Evolutionary conservation across 176 grass and related monocot genomes (phyloP).

Genomic region (Poa pratensis): DNA sequence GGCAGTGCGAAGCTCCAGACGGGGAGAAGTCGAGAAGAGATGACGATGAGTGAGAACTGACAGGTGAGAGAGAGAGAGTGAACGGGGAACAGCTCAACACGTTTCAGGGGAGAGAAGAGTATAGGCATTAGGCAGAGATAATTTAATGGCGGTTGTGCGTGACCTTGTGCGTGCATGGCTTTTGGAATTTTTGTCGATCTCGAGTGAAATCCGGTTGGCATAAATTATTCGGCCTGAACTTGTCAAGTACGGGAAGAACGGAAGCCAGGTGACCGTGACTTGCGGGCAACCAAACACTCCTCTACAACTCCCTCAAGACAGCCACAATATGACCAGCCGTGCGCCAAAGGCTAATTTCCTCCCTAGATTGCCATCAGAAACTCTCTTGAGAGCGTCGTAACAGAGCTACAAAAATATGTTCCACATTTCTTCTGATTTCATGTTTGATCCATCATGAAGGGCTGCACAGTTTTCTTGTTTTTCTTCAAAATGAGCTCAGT

Average conservation of each 20-base stretch:
- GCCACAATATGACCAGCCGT: no score
- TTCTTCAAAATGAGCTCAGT: neutral
- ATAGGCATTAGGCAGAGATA: no score
- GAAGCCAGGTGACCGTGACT: no score
- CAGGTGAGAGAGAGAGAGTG: conserved; percentile 17
- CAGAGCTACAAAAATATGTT: neutral
- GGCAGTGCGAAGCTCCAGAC: neutral
- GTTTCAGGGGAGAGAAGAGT: neutral
- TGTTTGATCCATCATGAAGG: neutral
- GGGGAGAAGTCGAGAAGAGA: neutral
- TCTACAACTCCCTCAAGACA: no score
- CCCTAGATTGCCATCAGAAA: no score
- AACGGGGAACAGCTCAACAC: conserved; percentile 54
- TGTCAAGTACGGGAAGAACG: no score
- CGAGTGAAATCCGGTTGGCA: neutral
- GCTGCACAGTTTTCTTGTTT: neutral
- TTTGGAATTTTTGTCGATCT: neutral
- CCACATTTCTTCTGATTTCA: neutral
- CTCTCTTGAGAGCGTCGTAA: no score
- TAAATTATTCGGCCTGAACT: neutral
- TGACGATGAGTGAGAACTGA: conserved; percentile 28
- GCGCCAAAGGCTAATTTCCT: no score
- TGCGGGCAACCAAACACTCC: no score
- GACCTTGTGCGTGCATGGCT: neutral
- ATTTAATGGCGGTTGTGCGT: conserved; percentile 9